Percentiles rank a stretch among this genome's conserved stretches.
Conservation (phyloP, 306 rosid species). For the Rubus idaeus region DNA sequence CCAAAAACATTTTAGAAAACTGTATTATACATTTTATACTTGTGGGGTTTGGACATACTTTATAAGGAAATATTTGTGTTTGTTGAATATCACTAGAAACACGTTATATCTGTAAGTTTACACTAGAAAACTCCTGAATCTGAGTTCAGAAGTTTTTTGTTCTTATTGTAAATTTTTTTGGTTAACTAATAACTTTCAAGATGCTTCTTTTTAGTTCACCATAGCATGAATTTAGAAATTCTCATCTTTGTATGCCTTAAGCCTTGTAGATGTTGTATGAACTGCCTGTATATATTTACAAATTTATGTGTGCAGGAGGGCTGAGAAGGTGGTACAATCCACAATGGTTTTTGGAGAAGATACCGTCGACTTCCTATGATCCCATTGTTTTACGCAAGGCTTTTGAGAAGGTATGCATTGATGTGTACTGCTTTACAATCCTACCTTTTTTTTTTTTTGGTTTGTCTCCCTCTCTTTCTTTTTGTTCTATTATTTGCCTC, state of each 20-base stretch:
- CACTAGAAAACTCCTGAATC: background rate
- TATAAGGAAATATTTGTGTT: background rate
- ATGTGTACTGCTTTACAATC: slow-evolving; percentile 6
- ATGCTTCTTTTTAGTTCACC: background rate
- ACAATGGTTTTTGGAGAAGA: slow-evolving; percentile 67
- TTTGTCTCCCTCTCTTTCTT: background rate
- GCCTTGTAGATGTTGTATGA: background rate
- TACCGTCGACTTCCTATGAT: slow-evolving; percentile 79
- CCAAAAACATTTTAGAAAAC: background rate
- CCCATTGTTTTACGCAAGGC: slow-evolving; percentile 59
- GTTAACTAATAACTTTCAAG: background rate
- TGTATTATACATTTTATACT: background rate
- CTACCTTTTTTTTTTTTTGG: background rate
- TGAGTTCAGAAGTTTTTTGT: background rate
- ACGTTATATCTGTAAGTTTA: background rate
- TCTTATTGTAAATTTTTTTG: background rate
- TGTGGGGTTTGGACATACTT: background rate
- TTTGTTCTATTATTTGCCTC: background rate
- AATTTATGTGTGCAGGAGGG: slow-evolving; percentile 55
- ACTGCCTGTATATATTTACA: background rate
- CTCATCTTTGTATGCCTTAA: slow-evolving; percentile 2
- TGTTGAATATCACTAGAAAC: background rate
- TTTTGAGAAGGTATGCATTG: slow-evolving; percentile 72
- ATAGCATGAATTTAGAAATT: background rate
- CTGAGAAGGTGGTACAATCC: slow-evolving; percentile 97